Evolutionary conservation across 805 yeast species (phyloP), one percentile per base, ranked within the genome.

Genomic region (Gaillardinia entomophila): DNA sequence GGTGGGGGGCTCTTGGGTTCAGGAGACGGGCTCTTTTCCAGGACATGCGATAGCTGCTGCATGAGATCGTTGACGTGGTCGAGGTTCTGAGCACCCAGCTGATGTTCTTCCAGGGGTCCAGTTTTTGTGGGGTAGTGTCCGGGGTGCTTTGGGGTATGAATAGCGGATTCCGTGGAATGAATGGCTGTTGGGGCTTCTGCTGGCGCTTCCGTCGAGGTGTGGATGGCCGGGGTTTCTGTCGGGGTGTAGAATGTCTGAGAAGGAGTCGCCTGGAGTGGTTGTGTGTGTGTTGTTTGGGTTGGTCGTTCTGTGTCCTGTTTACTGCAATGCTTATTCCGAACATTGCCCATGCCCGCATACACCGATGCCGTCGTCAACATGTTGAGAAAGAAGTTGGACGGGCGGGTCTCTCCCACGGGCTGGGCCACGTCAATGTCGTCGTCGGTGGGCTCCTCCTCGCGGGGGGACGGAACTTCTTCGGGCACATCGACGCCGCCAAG

Each of bases 351-450:
- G 1, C 62, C 66, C 1, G 62, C 42, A 33, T 43, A 51, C 4
- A 60, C 46, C 27, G 50, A 52, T 0, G 63, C 51, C 2, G 64
- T 47, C 13, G 64, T 47, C 4, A 64, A 36, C 28, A 58, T 38
- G 37, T 51, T 48, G 18, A 59, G 34, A 16, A 62, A 46, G 27
- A 52, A 51, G 28, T 48, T 49, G 28, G 45, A 53, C 7, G 55
- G 50, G 14, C 41, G 41, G 31, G 41, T 37, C 8, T 47, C 55
- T 7, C 46, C 51, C 2, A 46, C 38, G 1, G 58, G 49, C 5
- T 26, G 30, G 1, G 65, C 66, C 13, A 46, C 41, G 33, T 62
- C 68, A 6, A 43, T 42, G 6, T 57, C 65, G 4, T 53, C 62
- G 30, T 34, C 46, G 13, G 19, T 34, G 14, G 7, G 76, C 24